Base-by-base conservation (phyloP, 2,329 filamentous ascomycete genomes). In the Tricladium varicosporioides region DNA sequence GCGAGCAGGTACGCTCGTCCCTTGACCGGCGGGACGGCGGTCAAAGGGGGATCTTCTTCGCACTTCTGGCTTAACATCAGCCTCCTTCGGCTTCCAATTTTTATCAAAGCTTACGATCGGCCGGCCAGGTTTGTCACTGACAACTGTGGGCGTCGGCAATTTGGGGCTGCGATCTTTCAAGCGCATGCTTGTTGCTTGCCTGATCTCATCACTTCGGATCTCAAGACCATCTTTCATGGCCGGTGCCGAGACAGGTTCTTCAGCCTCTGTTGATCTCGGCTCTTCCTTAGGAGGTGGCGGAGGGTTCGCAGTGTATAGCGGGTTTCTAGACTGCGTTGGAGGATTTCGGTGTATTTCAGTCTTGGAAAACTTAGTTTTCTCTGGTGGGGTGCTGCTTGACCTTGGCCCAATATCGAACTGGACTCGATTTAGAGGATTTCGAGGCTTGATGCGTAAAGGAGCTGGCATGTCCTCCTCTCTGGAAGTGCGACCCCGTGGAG, bases 81-180 rank as follows among this genome's bases (percentile, higher is more conserved):
- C 67, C 68, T 70, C 67, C 52, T 65, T 80, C 70, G 85, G 82
- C 79, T 85, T 88, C 86, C 91, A 96, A 71, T 88, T 83, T 69
- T 83, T 83, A 75, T 96, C 84, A 80, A 97, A 97, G 81, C 93
- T 97, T 80, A 97, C 93, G 79, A 97, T 97, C 62, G 93, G 93
- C 71, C 93, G 86, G 67, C 91, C 91, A 67, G 89, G 88, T 70
- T 83, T 89, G 76, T 97, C 89, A 76, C 92, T 97, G 73, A 97
- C 92, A 69, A 90, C 87, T 54, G 89, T 91, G 63, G 93, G 93
- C 69, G 88, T 93, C 27, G 92, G 93, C 60, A 97, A 79, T 71
- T 90, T 95, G 56, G 86, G 75, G 74, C 92, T 97, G 69, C 92
- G 87, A 73, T 96, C 91, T 71, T 86, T 92, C 62, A 94, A 78